Evolutionary conservation across 257 asterid species (phyloP).

Genomic region (Eustoma russellianum): DNA sequence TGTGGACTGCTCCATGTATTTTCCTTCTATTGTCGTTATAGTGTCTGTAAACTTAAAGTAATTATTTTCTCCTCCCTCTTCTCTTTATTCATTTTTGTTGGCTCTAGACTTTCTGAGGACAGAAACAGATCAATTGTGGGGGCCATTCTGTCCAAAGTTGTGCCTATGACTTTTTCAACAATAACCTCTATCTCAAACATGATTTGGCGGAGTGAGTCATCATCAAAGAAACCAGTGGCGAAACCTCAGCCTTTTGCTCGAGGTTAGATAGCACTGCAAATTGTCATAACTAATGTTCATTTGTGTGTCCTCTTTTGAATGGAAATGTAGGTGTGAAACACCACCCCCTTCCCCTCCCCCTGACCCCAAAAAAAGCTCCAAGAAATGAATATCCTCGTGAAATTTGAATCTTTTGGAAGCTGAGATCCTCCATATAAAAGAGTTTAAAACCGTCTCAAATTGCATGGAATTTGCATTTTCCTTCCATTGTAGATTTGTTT

Average conservation of each 20-base stretch:
- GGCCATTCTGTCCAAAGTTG: conserved; percentile 91
- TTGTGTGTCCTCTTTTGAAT: too few species aligned
- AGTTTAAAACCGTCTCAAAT: too few species aligned
- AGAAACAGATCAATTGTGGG: conserved; percentile 86
- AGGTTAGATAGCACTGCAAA: conserved; percentile 39
- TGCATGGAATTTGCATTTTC: too few species aligned
- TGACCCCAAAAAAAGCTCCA: too few species aligned
- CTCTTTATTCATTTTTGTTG: conserved; percentile 13
- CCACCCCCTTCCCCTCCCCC: too few species aligned
- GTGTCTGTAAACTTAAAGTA: not conserved
- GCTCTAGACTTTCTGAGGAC: conserved; percentile 79
- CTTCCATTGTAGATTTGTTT: too few species aligned
- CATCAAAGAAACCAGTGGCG: conserved; percentile 53
- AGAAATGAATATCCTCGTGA: too few species aligned
- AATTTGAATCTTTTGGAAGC: too few species aligned
- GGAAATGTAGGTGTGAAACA: too few species aligned
- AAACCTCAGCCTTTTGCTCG: conserved; percentile 75
- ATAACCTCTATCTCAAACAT: conserved; percentile 76
- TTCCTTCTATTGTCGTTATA: not conserved
- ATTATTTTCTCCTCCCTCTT: conserved; percentile 2
- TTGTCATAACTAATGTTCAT: not conserved
- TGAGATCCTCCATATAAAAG: too few species aligned
- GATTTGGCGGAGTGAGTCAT: conserved; percentile 73
- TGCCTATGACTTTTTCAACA: conserved; percentile 89
- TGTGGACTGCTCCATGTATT: not conserved